A percentile compares a stretch with the other conserved stretches of the same genome.
phyloP scores from a whole-genome alignment of 331 rosid species.

The Malus hybrid region DNA sequence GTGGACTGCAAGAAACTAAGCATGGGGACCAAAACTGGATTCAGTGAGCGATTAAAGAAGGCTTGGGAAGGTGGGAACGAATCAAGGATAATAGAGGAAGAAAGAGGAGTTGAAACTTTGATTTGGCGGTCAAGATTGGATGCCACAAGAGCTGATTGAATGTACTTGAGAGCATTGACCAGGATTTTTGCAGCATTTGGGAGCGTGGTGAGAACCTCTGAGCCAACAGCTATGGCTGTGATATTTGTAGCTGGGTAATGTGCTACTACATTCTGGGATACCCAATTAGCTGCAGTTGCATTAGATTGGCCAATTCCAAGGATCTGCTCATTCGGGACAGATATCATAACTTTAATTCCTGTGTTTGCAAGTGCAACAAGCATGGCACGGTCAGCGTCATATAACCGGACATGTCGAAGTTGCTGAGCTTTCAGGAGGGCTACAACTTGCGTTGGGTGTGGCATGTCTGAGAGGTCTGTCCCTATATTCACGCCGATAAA shows the following conservation, averaged over 20 bases:
- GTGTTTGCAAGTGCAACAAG: conserved; percentile 78
- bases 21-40: conserved; percentile 61
- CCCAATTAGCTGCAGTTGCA: conserved; percentile 90
- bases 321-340: conserved; percentile 80
- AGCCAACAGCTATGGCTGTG: conserved; percentile 82
- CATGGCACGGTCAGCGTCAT: conserved; percentile 73
- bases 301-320: conserved; percentile 86
- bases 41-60: conserved; percentile 60
- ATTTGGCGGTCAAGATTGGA: conserved; percentile 79
- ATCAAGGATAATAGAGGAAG: conserved; percentile 78
- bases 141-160: conserved; percentile 81
- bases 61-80: conserved; percentile 98
- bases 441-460: conserved; percentile 87
- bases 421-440: conserved; percentile 78
- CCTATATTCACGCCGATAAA: conserved; percentile 87
- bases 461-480: conserved; percentile 82
- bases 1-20: conserved; percentile 87
- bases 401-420: conserved; percentile 66
- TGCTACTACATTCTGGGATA: conserved; percentile 75
- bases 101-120: conserved; percentile 80
- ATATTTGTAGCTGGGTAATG: conserved; percentile 93
- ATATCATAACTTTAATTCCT: conserved; percentile 66
- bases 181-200: conserved; percentile 87
- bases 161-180: conserved; percentile 66
- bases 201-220: conserved; percentile 62